These are phyloP conservation scores for Penicillium sp. DNA, from an alignment of 2,329 filamentous ascomycete genomes.

Conservation along the genomic window DNA sequence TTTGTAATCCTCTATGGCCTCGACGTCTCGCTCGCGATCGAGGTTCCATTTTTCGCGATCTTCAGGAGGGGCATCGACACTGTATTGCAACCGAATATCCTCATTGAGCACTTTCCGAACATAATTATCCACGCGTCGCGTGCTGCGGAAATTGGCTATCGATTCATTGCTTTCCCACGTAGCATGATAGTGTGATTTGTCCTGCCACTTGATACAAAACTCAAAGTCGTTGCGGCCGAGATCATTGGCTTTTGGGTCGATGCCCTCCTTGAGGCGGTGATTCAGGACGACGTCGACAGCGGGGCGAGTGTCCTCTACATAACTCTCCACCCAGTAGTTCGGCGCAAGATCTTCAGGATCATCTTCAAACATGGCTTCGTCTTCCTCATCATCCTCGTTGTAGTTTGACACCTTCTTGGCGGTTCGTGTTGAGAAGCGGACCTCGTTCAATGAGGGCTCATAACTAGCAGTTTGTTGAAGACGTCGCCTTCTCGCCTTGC, in stretches of 20 bases:
- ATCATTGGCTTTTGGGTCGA: slow-evolving; percentile 34
- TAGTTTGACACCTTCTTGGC: slow-evolving; percentile 66
- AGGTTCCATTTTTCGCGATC: slow-evolving; percentile 88
- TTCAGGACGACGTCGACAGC: slow-evolving; percentile 87
- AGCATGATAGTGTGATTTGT: slow-evolving; percentile 86
- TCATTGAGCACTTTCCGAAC: slow-evolving; percentile 72
- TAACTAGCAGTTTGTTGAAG: slow-evolving; percentile 58
- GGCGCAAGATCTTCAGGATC: slow-evolving; percentile 55
- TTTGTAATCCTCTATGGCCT: slow-evolving; percentile 80
- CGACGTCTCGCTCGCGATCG: slow-evolving; percentile 83
- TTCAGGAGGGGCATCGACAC: slow-evolving; percentile 67
- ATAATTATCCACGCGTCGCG: slow-evolving; percentile 89
- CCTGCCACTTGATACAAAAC: slow-evolving; percentile 92
- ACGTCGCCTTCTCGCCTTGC: slow-evolving; percentile 67
- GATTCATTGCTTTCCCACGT: slow-evolving; percentile 80
- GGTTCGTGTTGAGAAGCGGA: slow-evolving; percentile 82
- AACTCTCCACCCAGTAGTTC: slow-evolving; percentile 57
- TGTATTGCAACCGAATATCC: slow-evolving; percentile 67
- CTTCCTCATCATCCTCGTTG: slow-evolving; percentile 58
- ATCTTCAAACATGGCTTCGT: slow-evolving; percentile 47
- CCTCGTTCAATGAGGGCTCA: slow-evolving; percentile 62
- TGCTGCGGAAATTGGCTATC: slow-evolving; percentile 69
- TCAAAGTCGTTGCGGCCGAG: slow-evolving; percentile 64
- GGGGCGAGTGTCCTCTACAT: slow-evolving; percentile 66
- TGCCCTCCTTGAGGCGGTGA: slow-evolving; percentile 66